phyloP scores from a whole-genome alignment of 2,329 filamentous ascomycete species.

The Botrytis tulipae region DNA sequence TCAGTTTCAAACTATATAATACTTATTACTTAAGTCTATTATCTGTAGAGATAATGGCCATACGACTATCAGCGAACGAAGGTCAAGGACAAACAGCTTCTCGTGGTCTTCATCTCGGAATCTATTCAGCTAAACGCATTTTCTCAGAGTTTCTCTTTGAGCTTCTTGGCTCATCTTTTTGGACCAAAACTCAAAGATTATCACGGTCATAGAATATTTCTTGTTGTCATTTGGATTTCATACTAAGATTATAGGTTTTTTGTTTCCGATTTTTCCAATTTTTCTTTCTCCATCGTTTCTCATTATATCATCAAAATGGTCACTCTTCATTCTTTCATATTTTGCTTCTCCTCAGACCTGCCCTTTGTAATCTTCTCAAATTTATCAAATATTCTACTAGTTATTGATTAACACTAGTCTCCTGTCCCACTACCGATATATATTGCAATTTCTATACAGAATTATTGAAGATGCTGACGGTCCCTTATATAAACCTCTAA shows the following conservation, averaged over 20 bases:
- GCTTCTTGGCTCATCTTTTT: fast-evolving
- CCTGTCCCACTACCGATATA: too few relatives aligned
- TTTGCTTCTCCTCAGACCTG: background rate
- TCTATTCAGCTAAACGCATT: background rate
- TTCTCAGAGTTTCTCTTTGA: background rate
- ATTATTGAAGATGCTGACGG: fast-evolving
- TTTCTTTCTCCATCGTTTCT: background rate
- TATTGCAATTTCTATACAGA: background rate
- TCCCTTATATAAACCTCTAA: background rate
- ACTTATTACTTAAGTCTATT: background rate
- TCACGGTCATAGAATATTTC: fast-evolving
- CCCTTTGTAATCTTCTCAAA: background rate
- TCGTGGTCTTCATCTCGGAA: background rate
- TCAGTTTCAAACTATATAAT: background rate
- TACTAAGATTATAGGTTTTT: background rate
- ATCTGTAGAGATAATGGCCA: too few relatives aligned
- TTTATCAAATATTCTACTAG: too few relatives aligned
- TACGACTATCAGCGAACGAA: fast-evolving
- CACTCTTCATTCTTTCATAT: background rate
- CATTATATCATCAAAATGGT: background rate
- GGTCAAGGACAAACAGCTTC: background rate
- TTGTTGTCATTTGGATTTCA: fast-evolving
- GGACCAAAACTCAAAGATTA: background rate
- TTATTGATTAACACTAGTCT: too few relatives aligned
- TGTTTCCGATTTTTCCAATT: background rate